These are phyloP conservation scores for Calonectria pauciramosa DNA, from an alignment of 2,329 filamentous ascomycete species.

Conservation along the genomic window DNA sequence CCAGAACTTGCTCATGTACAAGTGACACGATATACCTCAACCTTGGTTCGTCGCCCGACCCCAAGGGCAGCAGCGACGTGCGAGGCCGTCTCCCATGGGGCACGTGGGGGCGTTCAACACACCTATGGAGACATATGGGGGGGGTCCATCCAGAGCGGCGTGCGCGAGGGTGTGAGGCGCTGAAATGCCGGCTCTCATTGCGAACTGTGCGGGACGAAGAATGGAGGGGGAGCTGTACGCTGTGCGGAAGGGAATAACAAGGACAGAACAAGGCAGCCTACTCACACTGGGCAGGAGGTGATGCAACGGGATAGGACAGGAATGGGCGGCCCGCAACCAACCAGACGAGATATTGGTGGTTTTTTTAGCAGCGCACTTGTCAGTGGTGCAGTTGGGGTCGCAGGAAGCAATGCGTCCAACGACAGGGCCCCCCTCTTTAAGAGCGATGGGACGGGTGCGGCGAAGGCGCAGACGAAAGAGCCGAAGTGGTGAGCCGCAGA, in stretches of 20 bases:
- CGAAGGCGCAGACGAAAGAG: constrained; percentile 1
- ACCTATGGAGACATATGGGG: constrained; percentile 19
- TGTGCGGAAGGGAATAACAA: constrained; percentile 25
- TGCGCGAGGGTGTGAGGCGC: constrained; percentile 26
- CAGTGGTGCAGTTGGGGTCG: background rate
- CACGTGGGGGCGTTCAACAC: constrained; percentile 42
- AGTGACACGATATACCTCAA: constrained; percentile 40
- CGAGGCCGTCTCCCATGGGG: constrained; percentile 39
- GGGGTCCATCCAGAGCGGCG: constrained; percentile 23
- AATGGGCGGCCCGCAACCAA: constrained; percentile 23
- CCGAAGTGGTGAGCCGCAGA: constrained; percentile 24
- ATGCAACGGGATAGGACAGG: constrained; percentile 4
- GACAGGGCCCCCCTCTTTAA: background rate
- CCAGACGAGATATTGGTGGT: constrained; percentile 15
- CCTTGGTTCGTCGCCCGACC: constrained; percentile 41
- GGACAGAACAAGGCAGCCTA: constrained; percentile 39
- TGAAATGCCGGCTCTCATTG: constrained; percentile 17
- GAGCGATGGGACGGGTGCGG: background rate
- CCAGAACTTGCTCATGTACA: constrained; percentile 33
- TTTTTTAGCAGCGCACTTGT: constrained; percentile 15
- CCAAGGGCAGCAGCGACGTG: constrained; percentile 26
- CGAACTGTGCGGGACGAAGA: constrained; percentile 27
- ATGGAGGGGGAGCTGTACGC: constrained; percentile 9
- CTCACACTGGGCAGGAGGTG: constrained; percentile 19
- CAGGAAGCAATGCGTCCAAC: background rate